phyloP scores from a whole-genome alignment of 75 land plant species.

The Pinus tabuliformis region DNA sequence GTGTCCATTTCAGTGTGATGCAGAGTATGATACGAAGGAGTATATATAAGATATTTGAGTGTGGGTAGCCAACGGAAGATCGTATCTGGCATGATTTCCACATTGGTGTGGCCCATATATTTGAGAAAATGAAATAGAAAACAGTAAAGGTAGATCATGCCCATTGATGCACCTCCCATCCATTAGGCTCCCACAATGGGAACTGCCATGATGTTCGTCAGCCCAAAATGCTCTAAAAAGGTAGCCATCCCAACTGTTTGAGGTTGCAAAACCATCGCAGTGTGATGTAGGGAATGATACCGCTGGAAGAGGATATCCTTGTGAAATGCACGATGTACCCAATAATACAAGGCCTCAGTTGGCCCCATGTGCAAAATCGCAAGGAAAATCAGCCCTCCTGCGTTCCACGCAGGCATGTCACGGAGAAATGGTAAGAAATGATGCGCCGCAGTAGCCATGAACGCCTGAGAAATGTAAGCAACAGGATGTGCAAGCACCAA shows the following conservation, averaged over 20 bases:
- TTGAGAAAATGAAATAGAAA: slow-evolving; percentile 33
- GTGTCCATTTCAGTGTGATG: slow-evolving; percentile 70
- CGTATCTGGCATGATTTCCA: slow-evolving; percentile 28
- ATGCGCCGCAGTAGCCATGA: slow-evolving; percentile 34
- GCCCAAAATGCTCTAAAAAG: slow-evolving; percentile 39
- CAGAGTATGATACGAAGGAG: slow-evolving; percentile 75
- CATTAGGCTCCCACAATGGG: slow-evolving; percentile 25
- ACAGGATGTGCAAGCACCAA: slow-evolving; percentile 40
- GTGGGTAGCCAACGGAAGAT: slow-evolving; percentile 23
- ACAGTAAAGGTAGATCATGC: slow-evolving; percentile 28
- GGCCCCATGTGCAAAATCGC: slow-evolving; percentile 50
- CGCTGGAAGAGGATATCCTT: slow-evolving; percentile 31
- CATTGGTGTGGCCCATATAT: slow-evolving; percentile 39
- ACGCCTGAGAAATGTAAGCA: slow-evolving; percentile 39
- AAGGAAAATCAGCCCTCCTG: slow-evolving; percentile 29
- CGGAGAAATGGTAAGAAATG: slow-evolving; percentile 29
- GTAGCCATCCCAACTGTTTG: slow-evolving; percentile 37
- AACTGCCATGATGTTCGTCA: slow-evolving; percentile 28
- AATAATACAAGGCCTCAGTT: slow-evolving; percentile 68
- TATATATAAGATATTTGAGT: slow-evolving; percentile 33
- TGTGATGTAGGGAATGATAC: slow-evolving; percentile 74
- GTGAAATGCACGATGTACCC: slow-evolving; percentile 55
- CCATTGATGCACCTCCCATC: slow-evolving; percentile 34
- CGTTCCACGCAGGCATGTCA: slow-evolving; percentile 49
- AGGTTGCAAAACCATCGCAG: slow-evolving; percentile 50